Percentiles rank a stretch among this genome's conserved stretches.
phyloP scores from a whole-genome alignment of 768 basidiomycete species.

The Clavulina sp. region DNA sequence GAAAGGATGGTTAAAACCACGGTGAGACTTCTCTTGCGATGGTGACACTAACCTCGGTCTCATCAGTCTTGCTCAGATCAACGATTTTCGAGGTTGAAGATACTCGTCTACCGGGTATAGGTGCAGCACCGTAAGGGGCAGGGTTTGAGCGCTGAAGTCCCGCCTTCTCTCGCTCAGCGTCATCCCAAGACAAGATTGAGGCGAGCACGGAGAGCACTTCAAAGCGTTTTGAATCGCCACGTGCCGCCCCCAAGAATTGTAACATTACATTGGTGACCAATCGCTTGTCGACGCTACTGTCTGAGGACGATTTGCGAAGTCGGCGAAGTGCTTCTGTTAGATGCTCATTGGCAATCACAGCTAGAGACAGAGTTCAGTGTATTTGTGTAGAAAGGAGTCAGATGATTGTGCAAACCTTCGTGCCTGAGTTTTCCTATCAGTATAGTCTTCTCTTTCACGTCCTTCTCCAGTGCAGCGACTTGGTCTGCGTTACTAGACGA shows the following conservation, averaged over 20 bases:
- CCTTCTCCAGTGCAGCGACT: constrained; percentile 63
- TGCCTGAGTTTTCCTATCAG: constrained; percentile 90
- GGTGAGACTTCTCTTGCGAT: not conserved
- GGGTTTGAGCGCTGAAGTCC: constrained; percentile 48
- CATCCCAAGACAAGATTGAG: constrained; percentile 84
- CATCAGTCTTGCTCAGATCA: constrained; percentile 64
- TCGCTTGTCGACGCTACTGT: constrained; percentile 78
- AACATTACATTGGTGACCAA: constrained; percentile 89
- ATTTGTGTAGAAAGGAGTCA: not conserved
- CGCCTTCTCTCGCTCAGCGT: constrained; percentile 79
- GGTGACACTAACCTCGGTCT: constrained; percentile 47
- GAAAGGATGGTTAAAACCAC: constrained; percentile 1
- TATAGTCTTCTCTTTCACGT: constrained; percentile 89
- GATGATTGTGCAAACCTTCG: constrained; percentile 43
- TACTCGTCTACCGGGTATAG: constrained; percentile 21
- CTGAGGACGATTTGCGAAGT: constrained; percentile 64
- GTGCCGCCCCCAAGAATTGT: constrained; percentile 75
- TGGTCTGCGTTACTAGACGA: constrained; percentile 44
- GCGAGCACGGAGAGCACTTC: constrained; percentile 86
- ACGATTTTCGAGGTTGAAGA: constrained; percentile 22
- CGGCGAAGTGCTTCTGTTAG: constrained; percentile 95
- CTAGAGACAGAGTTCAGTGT: constrained; percentile 25
- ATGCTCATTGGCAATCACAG: constrained; percentile 94
- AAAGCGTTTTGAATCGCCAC: constrained; percentile 86
- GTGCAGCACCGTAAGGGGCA: constrained; percentile 16